phyloP scores from a whole-genome alignment of 352 stramenopile species.

The Globisporangium uncinulatum region DNA sequence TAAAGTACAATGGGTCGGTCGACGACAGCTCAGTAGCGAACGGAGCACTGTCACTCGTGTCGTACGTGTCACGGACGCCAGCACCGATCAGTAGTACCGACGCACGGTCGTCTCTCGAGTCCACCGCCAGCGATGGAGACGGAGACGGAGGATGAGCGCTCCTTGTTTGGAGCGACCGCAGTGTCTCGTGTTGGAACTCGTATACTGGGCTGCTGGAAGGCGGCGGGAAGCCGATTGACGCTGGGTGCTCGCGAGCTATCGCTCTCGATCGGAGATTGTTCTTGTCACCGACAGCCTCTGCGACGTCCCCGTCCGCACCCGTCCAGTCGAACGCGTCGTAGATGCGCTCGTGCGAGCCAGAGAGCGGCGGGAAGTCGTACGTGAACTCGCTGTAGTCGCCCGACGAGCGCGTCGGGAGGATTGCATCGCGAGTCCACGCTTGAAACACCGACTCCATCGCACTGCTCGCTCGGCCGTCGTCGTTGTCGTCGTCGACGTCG shows the following conservation, averaged over 20 bases:
- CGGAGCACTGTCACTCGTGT: too few species aligned
- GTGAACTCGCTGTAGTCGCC: slow-evolving; percentile 8
- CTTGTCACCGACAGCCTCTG: not conserved
- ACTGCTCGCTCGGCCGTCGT: not conserved
- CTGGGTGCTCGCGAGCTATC: not conserved
- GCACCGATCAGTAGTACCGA: too few species aligned
- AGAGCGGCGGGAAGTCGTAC: slow-evolving; percentile 11
- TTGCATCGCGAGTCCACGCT: slow-evolving; percentile 15
- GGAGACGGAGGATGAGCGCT: too few species aligned
- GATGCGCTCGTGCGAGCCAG: not conserved
- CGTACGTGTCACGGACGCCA: too few species aligned
- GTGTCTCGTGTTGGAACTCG: slow-evolving; percentile 30
- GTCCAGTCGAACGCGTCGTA: slow-evolving; percentile 17
- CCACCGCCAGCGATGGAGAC: too few species aligned
- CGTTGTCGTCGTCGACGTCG: not conserved
- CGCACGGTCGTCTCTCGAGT: too few species aligned
- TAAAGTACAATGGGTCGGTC: slow-evolving; percentile 46
- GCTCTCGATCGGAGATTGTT: not conserved
- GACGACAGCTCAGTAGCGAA: slow-evolving; percentile 13
- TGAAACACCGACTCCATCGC: slow-evolving; percentile 15
- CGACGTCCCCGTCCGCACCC: slow-evolving; percentile 1
- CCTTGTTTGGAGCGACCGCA: slow-evolving; percentile 44
- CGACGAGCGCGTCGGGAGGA: slow-evolving; percentile 4
- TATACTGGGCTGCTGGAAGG: slow-evolving; percentile 13
- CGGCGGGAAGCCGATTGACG: not conserved